These are phyloP conservation scores for Bassia scoparia DNA, from an alignment of 148 eudicot species.

Conservation along the genomic window DNA sequence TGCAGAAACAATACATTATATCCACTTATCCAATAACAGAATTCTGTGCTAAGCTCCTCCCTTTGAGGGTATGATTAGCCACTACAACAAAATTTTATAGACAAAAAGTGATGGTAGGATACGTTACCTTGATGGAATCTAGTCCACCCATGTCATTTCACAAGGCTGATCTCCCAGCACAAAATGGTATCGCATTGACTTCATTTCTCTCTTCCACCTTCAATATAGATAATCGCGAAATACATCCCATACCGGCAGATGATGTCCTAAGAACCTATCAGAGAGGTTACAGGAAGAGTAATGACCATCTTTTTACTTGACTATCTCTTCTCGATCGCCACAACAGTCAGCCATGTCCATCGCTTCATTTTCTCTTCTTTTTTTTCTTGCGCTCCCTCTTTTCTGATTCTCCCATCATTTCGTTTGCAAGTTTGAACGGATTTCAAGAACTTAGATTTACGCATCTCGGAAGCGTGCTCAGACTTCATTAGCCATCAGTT, in stretches of 20 bases:
- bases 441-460: constrained; percentile 60
- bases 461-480: constrained; percentile 85
- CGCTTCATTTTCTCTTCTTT: constrained; percentile 61
- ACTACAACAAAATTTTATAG: background rate
- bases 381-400: constrained; percentile 58
- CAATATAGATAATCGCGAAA: background rate
- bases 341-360: constrained; percentile 63
- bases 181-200: background rate
- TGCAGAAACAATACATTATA: background rate
- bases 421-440: constrained; percentile 59
- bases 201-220: background rate
- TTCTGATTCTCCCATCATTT: constrained; percentile 40
- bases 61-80: background rate
- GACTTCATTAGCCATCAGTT: constrained; percentile 67
- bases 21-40: background rate
- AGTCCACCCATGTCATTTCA: background rate
- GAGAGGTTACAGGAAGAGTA: background rate
- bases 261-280: background rate
- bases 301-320: constrained; percentile 2
- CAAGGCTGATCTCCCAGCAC: background rate
- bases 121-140: background rate
- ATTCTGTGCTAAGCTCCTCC: background rate
- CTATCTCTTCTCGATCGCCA: constrained; percentile 19
- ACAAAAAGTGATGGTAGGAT: background rate
- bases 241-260: background rate